These are phyloP conservation scores for Colletotrichum sp. DNA, from an alignment of 2,329 filamentous ascomycete genomes.

Conservation along the genomic window DNA sequence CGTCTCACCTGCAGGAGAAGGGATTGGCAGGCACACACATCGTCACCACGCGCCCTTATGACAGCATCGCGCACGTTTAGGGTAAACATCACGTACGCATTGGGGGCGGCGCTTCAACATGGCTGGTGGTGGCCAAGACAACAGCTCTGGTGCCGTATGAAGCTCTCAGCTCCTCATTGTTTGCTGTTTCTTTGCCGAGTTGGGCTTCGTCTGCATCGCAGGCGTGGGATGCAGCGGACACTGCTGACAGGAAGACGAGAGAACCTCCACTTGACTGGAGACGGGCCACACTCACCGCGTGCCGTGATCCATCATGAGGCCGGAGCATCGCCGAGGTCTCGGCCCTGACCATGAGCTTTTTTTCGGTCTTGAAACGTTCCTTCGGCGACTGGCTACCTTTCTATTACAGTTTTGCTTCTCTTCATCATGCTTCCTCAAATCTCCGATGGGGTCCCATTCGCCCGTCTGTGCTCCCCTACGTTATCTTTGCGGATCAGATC, in stretches of 20 bases:
- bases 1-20: constrained; percentile 8
- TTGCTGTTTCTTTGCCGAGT: not conserved
- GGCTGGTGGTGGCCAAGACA: not conserved
- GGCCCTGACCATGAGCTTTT: not conserved
- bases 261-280: constrained; percentile 11
- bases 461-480: constrained; percentile 7
- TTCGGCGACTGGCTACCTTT: not conserved
- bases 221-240: not conserved
- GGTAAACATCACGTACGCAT: not conserved
- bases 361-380: not conserved
- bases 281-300: constrained; percentile 1
- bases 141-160: not conserved
- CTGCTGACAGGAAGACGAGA: not conserved
- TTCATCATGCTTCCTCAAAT: constrained; percentile 1
- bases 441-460: not conserved
- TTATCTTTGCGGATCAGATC: constrained; percentile 19
- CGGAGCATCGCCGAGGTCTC: constrained; percentile 16
- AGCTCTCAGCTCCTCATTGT: not conserved
- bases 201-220: not conserved
- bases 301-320: constrained; percentile 10
- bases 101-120: not conserved
- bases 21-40: constrained; percentile 11
- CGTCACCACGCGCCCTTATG: constrained; percentile 14
- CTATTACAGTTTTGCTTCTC: not conserved
- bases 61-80: constrained; percentile 9